phyloP scores from a whole-genome alignment of 495 filamentous ascomycete species.

The Hypomontagnella submonticulosa region DNA sequence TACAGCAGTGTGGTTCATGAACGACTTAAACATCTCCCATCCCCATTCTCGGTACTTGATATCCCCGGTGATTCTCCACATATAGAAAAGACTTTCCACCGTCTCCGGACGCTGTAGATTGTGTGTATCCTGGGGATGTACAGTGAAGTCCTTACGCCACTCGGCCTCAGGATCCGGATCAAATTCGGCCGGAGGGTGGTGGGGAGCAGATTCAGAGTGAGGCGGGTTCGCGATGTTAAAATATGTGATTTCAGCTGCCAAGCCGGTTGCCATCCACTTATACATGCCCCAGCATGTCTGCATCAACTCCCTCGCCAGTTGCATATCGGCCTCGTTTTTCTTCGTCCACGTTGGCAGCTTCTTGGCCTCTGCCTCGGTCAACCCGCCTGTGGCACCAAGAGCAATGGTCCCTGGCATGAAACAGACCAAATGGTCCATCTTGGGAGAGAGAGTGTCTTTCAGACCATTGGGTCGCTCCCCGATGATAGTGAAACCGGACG shows the following conservation, averaged over 20 bases:
- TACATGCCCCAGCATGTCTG: conserved; percentile 99
- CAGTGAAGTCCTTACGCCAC: conserved; percentile 80
- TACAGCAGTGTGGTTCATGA: conserved; percentile 83
- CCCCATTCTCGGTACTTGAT: conserved; percentile 93
- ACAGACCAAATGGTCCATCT: conserved; percentile 98
- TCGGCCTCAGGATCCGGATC: conserved; percentile 61
- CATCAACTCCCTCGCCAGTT: conserved; percentile 86
- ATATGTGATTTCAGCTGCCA: conserved; percentile 92
- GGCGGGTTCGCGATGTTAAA: conserved; percentile 79
- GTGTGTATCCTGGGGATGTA: conserved; percentile 80
- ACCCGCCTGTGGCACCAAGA: conserved; percentile 83
- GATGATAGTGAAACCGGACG: conserved; percentile 82
- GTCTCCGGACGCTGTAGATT: conserved; percentile 98
- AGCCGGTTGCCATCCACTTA: conserved; percentile 82
- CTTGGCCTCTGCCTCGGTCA: conserved; percentile 76
- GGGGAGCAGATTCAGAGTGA: conserved; percentile 62
- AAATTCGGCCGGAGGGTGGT: conserved; percentile 59
- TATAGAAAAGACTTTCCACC: conserved; percentile 93
- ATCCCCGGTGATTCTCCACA: conserved; percentile 98
- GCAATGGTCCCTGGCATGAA: conserved; percentile 98
- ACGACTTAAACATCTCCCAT: conserved; percentile 97
- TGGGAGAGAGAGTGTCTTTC: conserved; percentile 70
- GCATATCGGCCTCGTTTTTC: conserved; percentile 86
- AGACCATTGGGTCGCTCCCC: conserved; percentile 86
- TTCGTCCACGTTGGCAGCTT: conserved; percentile 76